These are phyloP conservation scores for Apodospora peruviana DNA, from an alignment of 495 filamentous ascomycete species.

Conservation along the genomic window DNA sequence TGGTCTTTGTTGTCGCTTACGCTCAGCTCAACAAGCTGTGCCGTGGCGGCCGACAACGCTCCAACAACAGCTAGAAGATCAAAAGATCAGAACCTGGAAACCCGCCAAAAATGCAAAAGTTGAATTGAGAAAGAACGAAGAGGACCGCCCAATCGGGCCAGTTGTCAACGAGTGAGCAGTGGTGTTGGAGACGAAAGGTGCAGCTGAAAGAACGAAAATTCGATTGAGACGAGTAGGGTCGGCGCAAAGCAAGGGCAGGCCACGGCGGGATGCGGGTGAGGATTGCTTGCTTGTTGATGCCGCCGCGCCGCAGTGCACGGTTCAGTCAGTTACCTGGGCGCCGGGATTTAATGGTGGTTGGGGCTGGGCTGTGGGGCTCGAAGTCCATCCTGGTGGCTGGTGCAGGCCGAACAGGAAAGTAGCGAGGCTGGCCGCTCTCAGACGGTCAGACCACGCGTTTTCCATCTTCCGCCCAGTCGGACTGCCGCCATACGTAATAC, in stretches of 20 bases:
- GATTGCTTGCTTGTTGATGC: not conserved
- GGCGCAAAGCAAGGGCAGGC: not conserved
- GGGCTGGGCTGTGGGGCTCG: not conserved
- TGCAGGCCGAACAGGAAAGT: constrained; percentile 1
- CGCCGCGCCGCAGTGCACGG: no score
- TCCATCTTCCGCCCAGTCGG: not conserved
- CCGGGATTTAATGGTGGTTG: not conserved
- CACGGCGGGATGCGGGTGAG: not conserved
- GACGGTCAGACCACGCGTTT: not conserved
- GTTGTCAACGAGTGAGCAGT: no score
- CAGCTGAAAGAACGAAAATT: not conserved
- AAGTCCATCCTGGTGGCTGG: constrained; percentile 2
- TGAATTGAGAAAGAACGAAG: no score
- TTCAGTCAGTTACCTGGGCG: no score
- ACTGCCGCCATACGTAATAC: no score
- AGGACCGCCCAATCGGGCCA: no score
- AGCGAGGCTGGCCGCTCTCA: constrained; percentile 3
- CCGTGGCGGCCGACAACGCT: not conserved
- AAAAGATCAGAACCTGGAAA: not conserved
- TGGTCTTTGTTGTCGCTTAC: not conserved
- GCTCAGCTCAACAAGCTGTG: not conserved
- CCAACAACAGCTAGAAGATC: not conserved
- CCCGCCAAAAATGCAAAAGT: no score
- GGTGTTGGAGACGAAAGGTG: not conserved
- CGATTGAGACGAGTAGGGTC: not conserved